Percentiles rank a stretch among this genome's conserved stretches.
These are phyloP conservation scores for Nowakowskiella sp. DNA, from an alignment of 192 early-diverging fungal species.

Conservation along the genomic window DNA sequence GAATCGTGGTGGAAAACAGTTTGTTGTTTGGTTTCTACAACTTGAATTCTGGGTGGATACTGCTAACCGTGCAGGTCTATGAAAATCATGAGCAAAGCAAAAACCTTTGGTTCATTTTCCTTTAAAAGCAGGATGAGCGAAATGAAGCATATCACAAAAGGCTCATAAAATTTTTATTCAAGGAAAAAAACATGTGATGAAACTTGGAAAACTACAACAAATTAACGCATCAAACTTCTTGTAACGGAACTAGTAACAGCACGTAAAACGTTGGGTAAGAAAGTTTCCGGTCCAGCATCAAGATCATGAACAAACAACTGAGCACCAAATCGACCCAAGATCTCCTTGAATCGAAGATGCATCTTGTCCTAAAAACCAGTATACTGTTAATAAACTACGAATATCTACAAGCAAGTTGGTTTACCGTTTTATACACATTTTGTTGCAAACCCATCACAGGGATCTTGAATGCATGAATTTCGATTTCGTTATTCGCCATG, in stretches of 20 bases:
- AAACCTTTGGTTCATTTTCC: too few relatives aligned
- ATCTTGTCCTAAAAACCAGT: slow-evolving; percentile 3
- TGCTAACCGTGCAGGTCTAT: too few relatives aligned
- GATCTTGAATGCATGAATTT: background rate
- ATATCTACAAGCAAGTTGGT: background rate
- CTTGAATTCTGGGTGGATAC: too few relatives aligned
- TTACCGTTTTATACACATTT: too few relatives aligned
- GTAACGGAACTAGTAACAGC: background rate
- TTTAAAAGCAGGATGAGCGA: too few relatives aligned
- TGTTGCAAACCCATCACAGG: too few relatives aligned
- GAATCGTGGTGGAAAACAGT: too few relatives aligned
- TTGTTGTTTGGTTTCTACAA: too few relatives aligned
- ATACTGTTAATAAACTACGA: background rate
- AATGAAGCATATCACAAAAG: too few relatives aligned
- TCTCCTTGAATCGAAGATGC: background rate
- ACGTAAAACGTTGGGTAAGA: slow-evolving; percentile 3
- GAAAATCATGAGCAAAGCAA: too few relatives aligned
- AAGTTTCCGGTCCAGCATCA: background rate
- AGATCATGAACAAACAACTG: background rate
- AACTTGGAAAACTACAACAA: background rate
- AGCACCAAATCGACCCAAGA: background rate
- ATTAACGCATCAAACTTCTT: background rate
- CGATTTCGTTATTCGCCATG: background rate
- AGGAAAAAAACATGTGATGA: too few relatives aligned
- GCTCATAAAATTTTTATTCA: too few relatives aligned